Evolutionary conservation across 768 basidiomycete species (phyloP).

Genomic region (Auricularia auricula-judae): DNA sequence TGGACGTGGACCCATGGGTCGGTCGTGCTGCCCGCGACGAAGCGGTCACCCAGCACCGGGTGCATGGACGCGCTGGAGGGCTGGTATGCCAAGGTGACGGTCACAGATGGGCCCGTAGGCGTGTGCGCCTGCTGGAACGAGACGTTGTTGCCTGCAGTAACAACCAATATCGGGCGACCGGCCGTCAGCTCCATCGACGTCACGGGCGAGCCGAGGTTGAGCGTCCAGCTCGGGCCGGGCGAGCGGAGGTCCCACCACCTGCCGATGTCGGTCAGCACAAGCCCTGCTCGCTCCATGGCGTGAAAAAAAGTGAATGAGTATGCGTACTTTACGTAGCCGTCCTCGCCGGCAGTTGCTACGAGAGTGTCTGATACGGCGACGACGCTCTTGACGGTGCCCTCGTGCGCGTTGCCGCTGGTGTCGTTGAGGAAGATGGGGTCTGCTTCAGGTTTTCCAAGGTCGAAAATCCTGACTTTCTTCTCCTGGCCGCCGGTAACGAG

Average conservation of each 20-base stretch:
- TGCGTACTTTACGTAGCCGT: constrained; percentile 76
- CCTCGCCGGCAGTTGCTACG: constrained; percentile 86
- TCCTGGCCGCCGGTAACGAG: constrained; percentile 91
- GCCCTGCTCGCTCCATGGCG: not conserved
- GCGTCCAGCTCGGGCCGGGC: constrained; percentile 52
- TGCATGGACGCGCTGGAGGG: constrained; percentile 95
- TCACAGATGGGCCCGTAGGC: constrained; percentile 28
- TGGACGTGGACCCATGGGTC: constrained; percentile 98
- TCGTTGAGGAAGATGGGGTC: constrained; percentile 74
- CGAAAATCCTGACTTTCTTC: constrained; percentile 94
- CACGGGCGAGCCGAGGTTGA: constrained; percentile 69
- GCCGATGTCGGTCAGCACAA: constrained; percentile 3
- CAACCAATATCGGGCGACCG: constrained; percentile 71
- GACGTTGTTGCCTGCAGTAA: constrained; percentile 87
- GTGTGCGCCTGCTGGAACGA: constrained; percentile 78
- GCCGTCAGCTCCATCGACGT: constrained; percentile 89
- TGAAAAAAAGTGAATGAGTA: not conserved
- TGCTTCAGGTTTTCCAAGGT: constrained; percentile 75
- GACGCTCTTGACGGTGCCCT: constrained; percentile 85
- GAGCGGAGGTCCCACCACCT: constrained; percentile 98
- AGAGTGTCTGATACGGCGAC: constrained; percentile 86
- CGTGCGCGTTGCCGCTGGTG: constrained; percentile 55
- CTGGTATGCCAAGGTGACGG: constrained; percentile 50
- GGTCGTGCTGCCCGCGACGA: constrained; percentile 78
- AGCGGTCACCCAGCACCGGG: constrained; percentile 76